phyloP scores from a whole-genome alignment of 257 asterid genomes.

The Solanum bukasovii region DNA sequence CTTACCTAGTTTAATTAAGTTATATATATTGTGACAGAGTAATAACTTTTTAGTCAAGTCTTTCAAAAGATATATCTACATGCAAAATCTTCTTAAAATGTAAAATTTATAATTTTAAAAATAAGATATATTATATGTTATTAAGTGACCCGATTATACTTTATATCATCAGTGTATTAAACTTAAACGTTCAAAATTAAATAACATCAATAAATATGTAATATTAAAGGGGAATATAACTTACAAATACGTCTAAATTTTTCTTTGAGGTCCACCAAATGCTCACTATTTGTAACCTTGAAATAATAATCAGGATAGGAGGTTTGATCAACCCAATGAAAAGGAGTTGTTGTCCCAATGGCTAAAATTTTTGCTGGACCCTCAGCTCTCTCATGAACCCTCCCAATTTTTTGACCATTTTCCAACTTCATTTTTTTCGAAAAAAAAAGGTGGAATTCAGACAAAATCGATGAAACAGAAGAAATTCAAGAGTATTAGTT shows the following conservation, averaged over 20 bases:
- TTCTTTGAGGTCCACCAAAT: not conserved
- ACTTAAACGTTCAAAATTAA: not conserved
- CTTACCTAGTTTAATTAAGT: not conserved
- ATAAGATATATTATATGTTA: not conserved
- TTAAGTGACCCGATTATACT: not conserved
- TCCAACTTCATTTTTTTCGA: not conserved
- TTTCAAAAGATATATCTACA: not conserved
- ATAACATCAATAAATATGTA: not conserved
- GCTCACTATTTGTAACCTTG: not conserved
- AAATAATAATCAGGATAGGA: not conserved
- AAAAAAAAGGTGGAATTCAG: accelerated
- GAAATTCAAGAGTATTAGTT: not conserved
- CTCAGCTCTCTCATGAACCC: not conserved
- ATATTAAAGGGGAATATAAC: not conserved
- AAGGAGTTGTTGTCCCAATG: not conserved
- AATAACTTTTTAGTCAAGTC: not conserved
- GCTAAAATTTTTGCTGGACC: not conserved
- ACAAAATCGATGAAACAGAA: not conserved
- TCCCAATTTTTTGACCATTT: not conserved
- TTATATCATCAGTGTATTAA: not conserved
- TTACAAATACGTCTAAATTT: not conserved
- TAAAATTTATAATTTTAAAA: no score
- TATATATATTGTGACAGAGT: not conserved
- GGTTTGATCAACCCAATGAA: not conserved
- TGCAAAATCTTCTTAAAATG: not conserved